Evolutionary conservation across 2,329 filamentous ascomycete species (phyloP), one percentile per base, ranked within the genome.

Genomic region (Xylariaceae sp.): DNA sequence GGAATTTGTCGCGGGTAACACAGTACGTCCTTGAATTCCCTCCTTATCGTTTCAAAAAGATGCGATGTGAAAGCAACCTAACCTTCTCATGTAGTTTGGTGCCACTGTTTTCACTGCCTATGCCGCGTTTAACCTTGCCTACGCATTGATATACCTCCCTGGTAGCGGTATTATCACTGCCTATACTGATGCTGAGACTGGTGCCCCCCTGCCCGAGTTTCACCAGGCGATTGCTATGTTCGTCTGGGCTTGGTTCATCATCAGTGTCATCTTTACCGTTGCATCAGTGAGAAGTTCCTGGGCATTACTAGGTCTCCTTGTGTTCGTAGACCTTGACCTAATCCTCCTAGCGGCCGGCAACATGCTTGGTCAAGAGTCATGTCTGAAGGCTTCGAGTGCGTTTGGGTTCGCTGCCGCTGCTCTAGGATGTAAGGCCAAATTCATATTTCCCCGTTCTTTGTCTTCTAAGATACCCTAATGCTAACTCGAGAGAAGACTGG

Each of bases 21-120:
- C 61, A 50, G 65, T 68, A 60, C 4, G 66, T 66, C 18, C 40
- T 20, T 29, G 10, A 26, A 20, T 37, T 32, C 10, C 18, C 23
- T 4, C 3, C n/a, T 10, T 16, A 23, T 44, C 16, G 16, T 40
- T 14, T 19, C 12, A 2, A n/a, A 20, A 10, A 19, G n/a, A 2
- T 20, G 26, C 12, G 23, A 14, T 26, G 40, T 19, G 46, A 29
- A n/a, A 7, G 19, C 29, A 16, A 45, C 60, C 63, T 44, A 60
- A 26, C 6, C 40, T 26, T 37, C 0, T 19, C 20, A 19, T 42
- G n/a, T 29, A 68, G 66, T 72, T 74, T 51, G 70, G 72, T 52
- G 72, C 72, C 40, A 74, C 73, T 23, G 68, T 75, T 37, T 75
- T 74, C 61, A 64, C 70, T 20, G 68, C 73, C 18, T 75, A 75